phyloP scores from a whole-genome alignment of 2,329 filamentous ascomycete genomes.

The Clarireedia paspali region DNA sequence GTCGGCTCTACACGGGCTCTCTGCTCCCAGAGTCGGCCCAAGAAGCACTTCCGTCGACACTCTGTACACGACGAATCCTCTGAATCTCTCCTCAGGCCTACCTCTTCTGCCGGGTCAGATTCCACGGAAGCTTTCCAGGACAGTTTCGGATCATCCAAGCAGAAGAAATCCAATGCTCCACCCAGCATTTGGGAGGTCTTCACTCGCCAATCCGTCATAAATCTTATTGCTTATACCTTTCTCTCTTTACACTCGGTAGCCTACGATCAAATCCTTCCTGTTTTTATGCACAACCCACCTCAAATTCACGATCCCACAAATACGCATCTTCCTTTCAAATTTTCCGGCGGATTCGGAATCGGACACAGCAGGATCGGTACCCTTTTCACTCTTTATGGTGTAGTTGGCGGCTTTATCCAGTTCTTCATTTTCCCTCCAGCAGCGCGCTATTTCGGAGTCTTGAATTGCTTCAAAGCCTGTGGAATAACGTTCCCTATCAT shows the following conservation, averaged over 20 bases:
- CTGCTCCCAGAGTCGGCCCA: slow-evolving; percentile 10
- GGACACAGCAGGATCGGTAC: slow-evolving; percentile 70
- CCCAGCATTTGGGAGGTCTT: slow-evolving; percentile 57
- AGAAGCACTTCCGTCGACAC: slow-evolving; percentile 27
- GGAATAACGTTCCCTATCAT: slow-evolving; percentile 62
- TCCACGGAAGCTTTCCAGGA: slow-evolving; percentile 17
- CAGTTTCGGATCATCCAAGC: slow-evolving; percentile 20
- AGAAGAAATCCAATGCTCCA: slow-evolving; percentile 25
- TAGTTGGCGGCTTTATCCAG: slow-evolving; percentile 73
- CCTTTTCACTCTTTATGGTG: slow-evolving; percentile 76
- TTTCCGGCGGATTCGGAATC: slow-evolving; percentile 72
- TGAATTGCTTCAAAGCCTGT: slow-evolving; percentile 64
- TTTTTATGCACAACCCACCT: slow-evolving; percentile 74
- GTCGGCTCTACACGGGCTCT: slow-evolving; percentile 30
- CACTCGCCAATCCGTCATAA: slow-evolving; percentile 64
- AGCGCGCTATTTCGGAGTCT: slow-evolving; percentile 64
- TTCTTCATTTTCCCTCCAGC: slow-evolving; percentile 80
- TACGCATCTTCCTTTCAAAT: slow-evolving; percentile 66
- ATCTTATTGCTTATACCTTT: slow-evolving; percentile 70
- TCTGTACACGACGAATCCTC: slow-evolving; percentile 49
- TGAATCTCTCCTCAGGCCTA: slow-evolving; percentile 42
- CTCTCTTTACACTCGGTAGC: slow-evolving; percentile 76
- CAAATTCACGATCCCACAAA: slow-evolving; percentile 47
- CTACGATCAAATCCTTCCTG: slow-evolving; percentile 81
- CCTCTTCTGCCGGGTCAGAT: slow-evolving; percentile 25